Percentiles rank a stretch among this genome's conserved stretches.
Conservation (phyloP, 2,329 filamentous ascomycete genomes). For the Pestalotiopsis sp. region DNA sequence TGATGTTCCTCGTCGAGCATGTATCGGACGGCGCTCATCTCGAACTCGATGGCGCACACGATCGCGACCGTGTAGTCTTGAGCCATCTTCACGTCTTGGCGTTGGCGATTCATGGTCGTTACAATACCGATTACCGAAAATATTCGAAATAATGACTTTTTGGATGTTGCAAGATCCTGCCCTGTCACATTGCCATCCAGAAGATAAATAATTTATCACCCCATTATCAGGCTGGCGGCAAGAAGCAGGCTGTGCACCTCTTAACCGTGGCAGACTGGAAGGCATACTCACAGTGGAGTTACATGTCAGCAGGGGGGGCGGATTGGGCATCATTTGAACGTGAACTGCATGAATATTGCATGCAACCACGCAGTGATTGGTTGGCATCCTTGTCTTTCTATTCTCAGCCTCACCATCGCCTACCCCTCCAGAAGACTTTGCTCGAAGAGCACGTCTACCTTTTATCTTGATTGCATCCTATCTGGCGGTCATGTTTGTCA, state of each 20-base stretch:
- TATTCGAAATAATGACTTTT: too few relatives aligned
- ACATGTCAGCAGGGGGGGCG: background rate
- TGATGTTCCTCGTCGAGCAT: constrained; percentile 31
- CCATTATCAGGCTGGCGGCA: background rate
- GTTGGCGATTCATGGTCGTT: background rate
- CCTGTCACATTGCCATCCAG: too few relatives aligned
- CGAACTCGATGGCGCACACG: constrained; percentile 27
- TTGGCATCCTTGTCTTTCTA: background rate
- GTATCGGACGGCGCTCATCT: constrained; percentile 30
- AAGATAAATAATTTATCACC: background rate
- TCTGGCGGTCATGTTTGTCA: background rate
- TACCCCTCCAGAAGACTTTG: background rate
- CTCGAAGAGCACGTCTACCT: background rate
- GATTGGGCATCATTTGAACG: background rate
- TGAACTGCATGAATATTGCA: background rate
- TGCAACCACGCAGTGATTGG: background rate
- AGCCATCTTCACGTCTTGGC: background rate
- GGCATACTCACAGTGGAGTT: background rate
- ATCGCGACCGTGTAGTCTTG: constrained; percentile 29
- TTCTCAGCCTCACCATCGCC: background rate
- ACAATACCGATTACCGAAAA: too few relatives aligned
- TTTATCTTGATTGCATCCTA: background rate
- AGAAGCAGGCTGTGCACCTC: background rate
- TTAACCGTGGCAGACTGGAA: background rate
- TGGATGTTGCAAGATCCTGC: too few relatives aligned